Evolutionary conservation across 345 rosid genomes (phyloP), one percentile per base, ranked within the genome.

Genomic region (Salix arbutifolia): DNA sequence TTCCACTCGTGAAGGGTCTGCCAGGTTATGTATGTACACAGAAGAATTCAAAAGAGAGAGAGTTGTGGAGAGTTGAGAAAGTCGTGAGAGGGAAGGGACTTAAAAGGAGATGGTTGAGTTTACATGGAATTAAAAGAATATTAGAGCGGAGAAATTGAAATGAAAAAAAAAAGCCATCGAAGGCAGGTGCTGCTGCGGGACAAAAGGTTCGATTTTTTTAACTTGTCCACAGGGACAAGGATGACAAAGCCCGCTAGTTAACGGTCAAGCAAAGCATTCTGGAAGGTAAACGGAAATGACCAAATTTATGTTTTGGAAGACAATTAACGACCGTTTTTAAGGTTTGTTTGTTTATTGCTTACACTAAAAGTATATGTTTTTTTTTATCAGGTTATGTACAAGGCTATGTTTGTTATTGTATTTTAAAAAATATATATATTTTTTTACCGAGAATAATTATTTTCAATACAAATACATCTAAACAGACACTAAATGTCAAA

Each of bases 271-370:
- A 6, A 17, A 50, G 8, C 8, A 8, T 16, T 56, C 58, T 21
- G 14, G 44, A 11, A 4, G 4, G 26, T 78, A 28, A 82, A 82
- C 82, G 17, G 77, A 52, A 82, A 52, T 77, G 75, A 72, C 83
- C 70, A 62, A 38, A 30, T 8, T 14, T 52, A 33, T 33, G 18
- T n/a, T 12, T 64, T 35, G 5, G 3, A 26, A 14, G 69, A 58
- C 72, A 26, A 50, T 62, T 71, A 74, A 73, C 65, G 19, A 37
- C 52, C 21, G 61, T n/a, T 9, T 10, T 37, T 10, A 66, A 33
- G 1, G 62, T 30, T 30, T 17, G 19, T 5, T 31, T 12, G 8
- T 52, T 56, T 62, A 33, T 73, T 9, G 4, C 28, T 9, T n/a
- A 9, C 62, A 3, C 28, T n/a, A 58, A 25, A 58, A 12, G 26